Evolutionary conservation across 1,139 yeast species (phyloP).

Genomic region (Schwanniomyces etchellsii): DNA sequence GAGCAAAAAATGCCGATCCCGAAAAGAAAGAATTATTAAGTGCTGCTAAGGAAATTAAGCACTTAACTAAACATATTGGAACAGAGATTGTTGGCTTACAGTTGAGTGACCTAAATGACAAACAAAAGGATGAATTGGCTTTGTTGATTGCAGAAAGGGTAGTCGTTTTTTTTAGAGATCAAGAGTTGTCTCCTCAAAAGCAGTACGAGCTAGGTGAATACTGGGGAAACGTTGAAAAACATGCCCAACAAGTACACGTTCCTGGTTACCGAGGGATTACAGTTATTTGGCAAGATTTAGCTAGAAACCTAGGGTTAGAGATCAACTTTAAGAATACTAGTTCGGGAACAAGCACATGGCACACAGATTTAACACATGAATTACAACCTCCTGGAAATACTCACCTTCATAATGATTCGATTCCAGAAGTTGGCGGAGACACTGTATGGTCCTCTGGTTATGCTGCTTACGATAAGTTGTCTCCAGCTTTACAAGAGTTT

Average conservation of each 20-base stretch:
- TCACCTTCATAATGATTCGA: slow-evolving; percentile 30
- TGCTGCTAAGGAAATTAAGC: slow-evolving; percentile 43
- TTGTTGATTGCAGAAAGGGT: slow-evolving; percentile 38
- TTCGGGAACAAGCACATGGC: slow-evolving; percentile 33
- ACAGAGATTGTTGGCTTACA: slow-evolving; percentile 55
- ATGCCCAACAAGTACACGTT: slow-evolving; percentile 33
- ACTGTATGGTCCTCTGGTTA: slow-evolving; percentile 34
- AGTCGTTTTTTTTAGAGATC: slow-evolving; percentile 39
- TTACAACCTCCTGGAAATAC: slow-evolving; percentile 35
- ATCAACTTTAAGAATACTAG: slow-evolving; percentile 26
- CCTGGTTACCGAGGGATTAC: slow-evolving; percentile 36
- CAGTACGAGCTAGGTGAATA: slow-evolving; percentile 42
- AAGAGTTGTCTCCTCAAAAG: slow-evolving; percentile 37
- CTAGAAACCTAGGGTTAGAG: slow-evolving; percentile 14
- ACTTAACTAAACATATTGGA: slow-evolving; percentile 46
- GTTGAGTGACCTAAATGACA: slow-evolving; percentile 40
- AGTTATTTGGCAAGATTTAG: slow-evolving; percentile 49
- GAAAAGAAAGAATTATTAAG: slow-evolving; percentile 47
- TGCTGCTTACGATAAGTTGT: slow-evolving; percentile 34
- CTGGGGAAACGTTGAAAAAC: slow-evolving; percentile 42
- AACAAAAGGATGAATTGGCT: slow-evolving; percentile 50
- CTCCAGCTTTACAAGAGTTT: slow-evolving; percentile 30
- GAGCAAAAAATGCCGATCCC: slow-evolving; percentile 47
- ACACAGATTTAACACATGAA: slow-evolving; percentile 34
- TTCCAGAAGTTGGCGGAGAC: slow-evolving; percentile 33